Base-by-base conservation (phyloP, 176 grass and related monocot species). In the Oryza rufipogon region DNA sequence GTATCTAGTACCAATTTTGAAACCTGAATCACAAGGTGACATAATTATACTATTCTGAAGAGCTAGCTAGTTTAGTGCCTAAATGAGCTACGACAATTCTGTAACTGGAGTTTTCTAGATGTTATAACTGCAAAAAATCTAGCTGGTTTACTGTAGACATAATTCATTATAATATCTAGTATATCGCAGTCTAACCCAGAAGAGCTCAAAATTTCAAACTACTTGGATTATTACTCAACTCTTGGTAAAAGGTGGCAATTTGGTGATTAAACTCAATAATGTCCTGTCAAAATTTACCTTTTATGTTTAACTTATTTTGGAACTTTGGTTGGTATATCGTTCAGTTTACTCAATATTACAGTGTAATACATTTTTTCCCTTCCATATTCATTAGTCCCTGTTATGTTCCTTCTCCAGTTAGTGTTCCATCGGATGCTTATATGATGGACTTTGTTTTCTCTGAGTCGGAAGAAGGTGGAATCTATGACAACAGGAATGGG, bases 381-480 rank as follows among this genome's bases (percentile, higher is more conserved):
- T 71, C 26, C 42, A 64, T 70, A 64, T 66, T 76, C 41, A 17
- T 25, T 67, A 17, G 30, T 71, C 8, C 41, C 22, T 86, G 5
- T 56, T 16, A 11, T 85, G 67, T 38, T 78, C 46, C 67, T 73
- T 89, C 67, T 86, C 75, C 91, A 97, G 95, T 93, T 80, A 87
- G 73, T 10, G 73, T 98, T 80, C 95, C 92, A 8, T 7, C 20
- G 11, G 92, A 98, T 76, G 92, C 95, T 19, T 98, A 95, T 76
- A 91, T 91, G 89, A 95, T 98, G 89, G 95, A 98, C 73, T 98
- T 98, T 78, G 95, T 98, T 90, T 98, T 98, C 91, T 98, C 91
- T 0, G 95, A 98, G 86, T 93, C 68, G 68, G 92, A 95, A 81
- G 91, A 93, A 86, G 92, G 91, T 81, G 95, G 95, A 72, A 80